Base-by-base conservation (phyloP, 208 protist genomes). In the Leishmania major region DNA sequence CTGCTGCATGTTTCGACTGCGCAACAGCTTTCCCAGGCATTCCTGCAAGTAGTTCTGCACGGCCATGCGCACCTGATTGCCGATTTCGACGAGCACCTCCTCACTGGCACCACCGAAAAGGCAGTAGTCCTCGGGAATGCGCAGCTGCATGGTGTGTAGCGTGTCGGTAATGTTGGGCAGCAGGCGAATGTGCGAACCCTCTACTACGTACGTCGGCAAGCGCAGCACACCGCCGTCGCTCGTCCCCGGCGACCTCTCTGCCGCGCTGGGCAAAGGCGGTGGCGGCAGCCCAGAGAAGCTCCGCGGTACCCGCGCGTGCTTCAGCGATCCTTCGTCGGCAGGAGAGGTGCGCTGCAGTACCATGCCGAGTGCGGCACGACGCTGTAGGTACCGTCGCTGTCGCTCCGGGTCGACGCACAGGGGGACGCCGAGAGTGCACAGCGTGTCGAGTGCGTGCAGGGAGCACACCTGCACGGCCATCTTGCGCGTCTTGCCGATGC, bases 391-490 rank as follows among this genome's bases (percentile, higher is more conserved):
- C 19, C 64, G 72, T 6, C 77, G 71, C 87, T 97, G 87, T 71
- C 80, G 75, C 53, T n/a, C 81, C 6, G 82, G 49, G 60, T 95
- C 86, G 19, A 69, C 57, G 81, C 83, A 95, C 40, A 97, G 75
- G 31, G 92, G 92, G 37, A 92, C 78, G 49, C 85, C 85, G 11
- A 96, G 86, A 0, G 85, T 47, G 70, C 83, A 89, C 35, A 97
- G 84, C 5, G 84, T 90, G 79, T 97, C 94, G 43, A 97, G 71
- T 5, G 93, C 92, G 73, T 97, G 90, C 73, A 96, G 70, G 25
- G 90, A 85, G 69, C 89, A 92, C 7, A 97, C 80, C 77, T 90
- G 86, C 79, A 96, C 87, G 17, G 94, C 91, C 66, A 92, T 86
- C 31, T 88, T 72, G 59, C 85, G 89, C 55, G 89, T 88, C 55